These are phyloP conservation scores for Irpex rosettiformis DNA, from an alignment of 1,284 basidiomycete genomes.

Conservation along the genomic window DNA sequence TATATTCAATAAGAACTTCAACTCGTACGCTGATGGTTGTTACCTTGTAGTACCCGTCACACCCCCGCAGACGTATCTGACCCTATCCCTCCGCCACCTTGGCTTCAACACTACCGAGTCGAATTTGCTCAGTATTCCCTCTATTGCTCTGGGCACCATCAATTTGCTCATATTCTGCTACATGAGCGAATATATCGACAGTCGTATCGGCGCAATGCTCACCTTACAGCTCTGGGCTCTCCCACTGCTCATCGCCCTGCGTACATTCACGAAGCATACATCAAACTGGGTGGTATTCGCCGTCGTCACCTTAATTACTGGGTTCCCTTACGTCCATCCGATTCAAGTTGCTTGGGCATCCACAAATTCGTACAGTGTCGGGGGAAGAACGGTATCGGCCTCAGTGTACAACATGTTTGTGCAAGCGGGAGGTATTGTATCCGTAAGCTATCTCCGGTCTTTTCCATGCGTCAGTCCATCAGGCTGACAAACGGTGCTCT, in stretches of 20 bases:
- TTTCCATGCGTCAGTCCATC: background rate
- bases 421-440: slow-evolving; percentile 48
- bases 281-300: slow-evolving; percentile 60
- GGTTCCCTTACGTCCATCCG: slow-evolving; percentile 44
- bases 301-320: slow-evolving; percentile 53
- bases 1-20: background rate
- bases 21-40: background rate
- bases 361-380: slow-evolving; percentile 56
- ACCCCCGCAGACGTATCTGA: slow-evolving; percentile 56
- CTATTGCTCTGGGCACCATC: slow-evolving; percentile 32
- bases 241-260: slow-evolving; percentile 54
- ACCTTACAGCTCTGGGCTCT: slow-evolving; percentile 61
- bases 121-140: slow-evolving; percentile 61
- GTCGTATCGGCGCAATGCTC: slow-evolving; percentile 49
- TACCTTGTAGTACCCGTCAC: slow-evolving; percentile 44
- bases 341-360: slow-evolving; percentile 61
- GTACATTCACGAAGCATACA: slow-evolving; percentile 47
- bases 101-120: slow-evolving; percentile 61
- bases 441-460: slow-evolving; percentile 32
- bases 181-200: slow-evolving; percentile 53
- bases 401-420: slow-evolving; percentile 64
- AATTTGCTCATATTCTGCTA: slow-evolving; percentile 45
- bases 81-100: slow-evolving; percentile 54
- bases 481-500: background rate
- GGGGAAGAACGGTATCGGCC: slow-evolving; percentile 55